A percentile compares a stretch with the other conserved stretches of the same genome.
Evolutionary conservation across 345 rosid genomes (phyloP).

Genomic region (Kernera saxatilis): DNA sequence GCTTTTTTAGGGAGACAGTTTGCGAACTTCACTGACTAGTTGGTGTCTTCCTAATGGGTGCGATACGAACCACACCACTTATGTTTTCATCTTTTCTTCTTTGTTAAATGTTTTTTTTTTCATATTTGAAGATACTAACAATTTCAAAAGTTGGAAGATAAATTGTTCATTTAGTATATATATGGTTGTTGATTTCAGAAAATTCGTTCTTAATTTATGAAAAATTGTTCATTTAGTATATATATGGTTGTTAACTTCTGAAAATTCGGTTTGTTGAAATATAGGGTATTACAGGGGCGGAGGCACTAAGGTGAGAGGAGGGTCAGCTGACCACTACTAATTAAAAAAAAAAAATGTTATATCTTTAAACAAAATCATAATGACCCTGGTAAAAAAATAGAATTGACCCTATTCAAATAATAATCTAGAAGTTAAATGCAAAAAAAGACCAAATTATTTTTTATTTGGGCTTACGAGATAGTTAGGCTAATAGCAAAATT

Average conservation of each 20-base stretch:
- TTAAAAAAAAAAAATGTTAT: no score
- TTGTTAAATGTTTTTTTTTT: not conserved
- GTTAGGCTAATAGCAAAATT: no score
- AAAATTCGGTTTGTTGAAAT: not conserved
- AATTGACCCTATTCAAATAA: no score
- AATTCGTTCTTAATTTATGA: no score
- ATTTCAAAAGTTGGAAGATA: not conserved
- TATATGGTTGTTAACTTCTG: not conserved
- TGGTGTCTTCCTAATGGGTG: slow-evolving; percentile 9
- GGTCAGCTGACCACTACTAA: no score
- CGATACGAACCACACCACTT: slow-evolving; percentile 15
- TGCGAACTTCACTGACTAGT: slow-evolving; percentile 15
- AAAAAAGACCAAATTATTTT: no score
- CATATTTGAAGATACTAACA: not conserved
- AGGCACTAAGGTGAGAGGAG: no score
- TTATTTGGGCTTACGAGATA: no score
- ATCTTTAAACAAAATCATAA: no score
- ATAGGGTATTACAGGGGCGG: not conserved
- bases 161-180: not conserved
- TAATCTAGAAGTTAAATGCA: no score
- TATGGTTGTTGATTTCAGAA: not conserved
- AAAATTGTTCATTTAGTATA: not conserved
- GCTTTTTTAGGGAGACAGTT: not conserved
- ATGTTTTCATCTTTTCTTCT: not conserved
- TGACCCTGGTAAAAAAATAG: no score